A percentile compares a stretch with the other conserved stretches of the same genome.
phyloP scores from a whole-genome alignment of 2,329 filamentous ascomycete genomes.

The Neofusicoccum parvum region DNA sequence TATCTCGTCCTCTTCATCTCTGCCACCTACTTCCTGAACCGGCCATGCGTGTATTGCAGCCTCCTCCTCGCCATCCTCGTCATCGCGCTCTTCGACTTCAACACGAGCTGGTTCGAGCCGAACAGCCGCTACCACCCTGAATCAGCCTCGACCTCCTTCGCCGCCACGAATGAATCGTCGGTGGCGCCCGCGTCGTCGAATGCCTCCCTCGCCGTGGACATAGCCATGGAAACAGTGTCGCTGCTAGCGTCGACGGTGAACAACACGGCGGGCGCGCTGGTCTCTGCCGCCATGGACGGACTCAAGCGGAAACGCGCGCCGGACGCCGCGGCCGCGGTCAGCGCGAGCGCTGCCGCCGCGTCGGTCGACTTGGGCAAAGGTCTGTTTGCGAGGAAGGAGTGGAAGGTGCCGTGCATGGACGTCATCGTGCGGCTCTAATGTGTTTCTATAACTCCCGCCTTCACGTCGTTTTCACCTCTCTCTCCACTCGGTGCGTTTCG shows the following conservation, averaged over 20 bases:
- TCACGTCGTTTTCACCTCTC: background rate
- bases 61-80: conserved; percentile 94
- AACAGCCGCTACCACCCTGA: conserved; percentile 31
- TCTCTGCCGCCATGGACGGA: conserved; percentile 67
- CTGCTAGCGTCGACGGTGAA: conserved; percentile 56
- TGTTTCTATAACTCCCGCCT: background rate
- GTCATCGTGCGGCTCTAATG: conserved; percentile 75
- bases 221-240: conserved; percentile 38
- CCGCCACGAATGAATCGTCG: conserved; percentile 23
- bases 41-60: conserved; percentile 97
- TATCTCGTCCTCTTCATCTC: conserved; percentile 63
- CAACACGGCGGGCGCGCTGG: conserved; percentile 69
- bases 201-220: conserved; percentile 27
- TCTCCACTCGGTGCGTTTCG: background rate
- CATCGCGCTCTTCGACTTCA: conserved; percentile 92
- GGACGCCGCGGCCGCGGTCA: conserved; percentile 23
- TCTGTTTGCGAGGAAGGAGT: conserved; percentile 79
- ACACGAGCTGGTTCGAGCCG: conserved; percentile 85
- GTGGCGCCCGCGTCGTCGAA: conserved; percentile 28
- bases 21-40: conserved; percentile 93
- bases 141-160: background rate
- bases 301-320: conserved; percentile 40
- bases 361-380: conserved; percentile 52
- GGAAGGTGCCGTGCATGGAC: conserved; percentile 89
- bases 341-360: background rate